Evolutionary conservation across 2,329 filamentous ascomycete species (phyloP), one percentile per base, ranked within the genome.

Genomic region (Macrophomina tecta): DNA sequence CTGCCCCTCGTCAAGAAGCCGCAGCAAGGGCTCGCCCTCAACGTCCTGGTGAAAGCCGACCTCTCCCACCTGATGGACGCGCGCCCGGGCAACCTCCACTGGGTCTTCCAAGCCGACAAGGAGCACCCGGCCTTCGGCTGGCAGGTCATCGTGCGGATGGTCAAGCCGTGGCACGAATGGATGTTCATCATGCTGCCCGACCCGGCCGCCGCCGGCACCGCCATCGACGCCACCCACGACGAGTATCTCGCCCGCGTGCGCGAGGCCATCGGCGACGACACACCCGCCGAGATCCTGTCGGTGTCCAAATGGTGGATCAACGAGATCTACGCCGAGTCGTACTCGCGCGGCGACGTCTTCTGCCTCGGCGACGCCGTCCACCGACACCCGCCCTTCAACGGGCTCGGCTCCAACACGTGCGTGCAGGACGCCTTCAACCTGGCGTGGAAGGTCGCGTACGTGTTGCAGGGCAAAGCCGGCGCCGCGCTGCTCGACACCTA

Each of bases 101-200:
- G 86, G 83, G 78, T 87, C 1, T 78, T 89, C 72, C 82, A 84
- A 69, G 86, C 87, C 0, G 83, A 86, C 66, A 74, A 74, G 2
- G 82, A 86, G 64, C 77, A 83, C 64, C 83, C 84, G 0, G 77
- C 78, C 0, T 88, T 84, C 75, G 85, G 80, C 0, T 86, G 83
- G 82, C 77, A 78, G 38, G 76, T 74, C 3, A 75, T 87, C 69
- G 78, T 83, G 2, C 79, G 88, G 30, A 89, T 90, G 86, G 86
- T 90, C 4, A 87, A 85, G 76, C 83, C 87, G 0, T 90, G 87
- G 87, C 73, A 84, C 69, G 85, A 90, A 77, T 90, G 87, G 86
- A 65, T 74, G 68, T 72, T 73, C 65, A 85, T 86, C 56, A 12
- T 68, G n/a, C 45, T 68, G 12, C 67, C 67, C 8, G 64, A 64